Conservation (phyloP, 2,329 filamentous ascomycete species). For the Periconia digitata region DNA sequence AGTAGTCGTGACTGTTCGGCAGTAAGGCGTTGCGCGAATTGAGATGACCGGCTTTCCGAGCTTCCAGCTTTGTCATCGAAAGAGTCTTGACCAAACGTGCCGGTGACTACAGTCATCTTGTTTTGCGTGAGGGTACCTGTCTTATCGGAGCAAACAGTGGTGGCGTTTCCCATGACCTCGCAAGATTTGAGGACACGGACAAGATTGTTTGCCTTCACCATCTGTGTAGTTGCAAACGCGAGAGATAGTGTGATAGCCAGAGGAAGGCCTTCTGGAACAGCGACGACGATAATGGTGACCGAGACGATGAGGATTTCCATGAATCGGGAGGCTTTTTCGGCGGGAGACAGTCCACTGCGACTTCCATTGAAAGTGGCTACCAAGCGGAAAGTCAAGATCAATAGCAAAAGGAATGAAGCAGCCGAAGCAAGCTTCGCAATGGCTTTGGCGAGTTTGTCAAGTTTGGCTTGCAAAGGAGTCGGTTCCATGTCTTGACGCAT, state of each 20-base stretch:
- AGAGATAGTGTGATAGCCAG: constrained; percentile 31
- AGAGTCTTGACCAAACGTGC: constrained; percentile 36
- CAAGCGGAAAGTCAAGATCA: constrained; percentile 43
- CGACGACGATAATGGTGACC: constrained; percentile 44
- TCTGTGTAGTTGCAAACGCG: constrained; percentile 31
- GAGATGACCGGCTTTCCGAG: constrained; percentile 41
- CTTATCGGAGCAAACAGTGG: constrained; percentile 42
- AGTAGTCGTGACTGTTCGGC: constrained; percentile 29
- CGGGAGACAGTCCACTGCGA: constrained; percentile 24
- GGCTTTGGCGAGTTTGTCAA: constrained; percentile 53
- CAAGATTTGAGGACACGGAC: constrained; percentile 39
- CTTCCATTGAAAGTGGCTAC: constrained; percentile 30
- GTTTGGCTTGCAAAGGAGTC: constrained; percentile 57
- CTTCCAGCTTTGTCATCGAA: constrained; percentile 57
- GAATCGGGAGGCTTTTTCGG: constrained; percentile 39
- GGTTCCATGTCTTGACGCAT: constrained; percentile 55
- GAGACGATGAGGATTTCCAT: constrained; percentile 44
- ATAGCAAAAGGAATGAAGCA: constrained; percentile 40
- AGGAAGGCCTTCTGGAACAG: constrained; percentile 42
- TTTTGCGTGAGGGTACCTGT: constrained; percentile 42
- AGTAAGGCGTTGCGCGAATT: constrained; percentile 47
- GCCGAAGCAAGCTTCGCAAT: constrained; percentile 53
- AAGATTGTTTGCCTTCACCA: constrained; percentile 41
- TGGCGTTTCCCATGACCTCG: constrained; percentile 40
- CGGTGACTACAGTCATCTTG: constrained; percentile 47